These are phyloP conservation scores for Monosiga brevicollis DNA, from an alignment of 78 protist species.

Conservation along the genomic window DNA sequence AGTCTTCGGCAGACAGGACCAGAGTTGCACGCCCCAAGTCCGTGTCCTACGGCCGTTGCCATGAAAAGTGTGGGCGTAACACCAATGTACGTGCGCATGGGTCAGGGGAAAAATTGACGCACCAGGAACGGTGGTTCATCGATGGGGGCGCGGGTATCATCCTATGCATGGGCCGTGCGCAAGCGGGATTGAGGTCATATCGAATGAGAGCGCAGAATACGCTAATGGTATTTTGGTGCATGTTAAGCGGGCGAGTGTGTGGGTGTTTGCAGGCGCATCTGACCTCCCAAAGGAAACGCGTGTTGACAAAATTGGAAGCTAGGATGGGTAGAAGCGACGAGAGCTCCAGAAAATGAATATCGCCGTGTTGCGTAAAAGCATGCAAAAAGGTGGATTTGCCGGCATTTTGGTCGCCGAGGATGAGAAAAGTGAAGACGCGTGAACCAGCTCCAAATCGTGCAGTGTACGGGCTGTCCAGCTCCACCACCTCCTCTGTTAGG, in stretches of 20 bases:
- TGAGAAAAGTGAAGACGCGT: background rate
- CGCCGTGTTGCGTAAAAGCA: background rate
- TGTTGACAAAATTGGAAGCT: background rate
- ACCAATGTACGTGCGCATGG: background rate
- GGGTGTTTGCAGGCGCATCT: background rate
- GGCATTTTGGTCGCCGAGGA: background rate
- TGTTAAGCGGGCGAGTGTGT: background rate
- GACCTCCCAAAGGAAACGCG: background rate
- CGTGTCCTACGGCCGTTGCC: background rate
- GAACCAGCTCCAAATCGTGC: too few relatives aligned
- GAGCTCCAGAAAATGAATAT: background rate
- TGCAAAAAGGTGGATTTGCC: constrained; percentile 3
- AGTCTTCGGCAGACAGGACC: background rate
- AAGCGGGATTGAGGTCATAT: too few relatives aligned
- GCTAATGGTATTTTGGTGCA: background rate
- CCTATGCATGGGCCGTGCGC: too few relatives aligned
- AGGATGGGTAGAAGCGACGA: background rate
- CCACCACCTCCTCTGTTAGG: too few relatives aligned
- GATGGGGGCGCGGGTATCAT: too few relatives aligned
- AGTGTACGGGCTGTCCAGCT: too few relatives aligned
- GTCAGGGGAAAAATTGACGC: background rate
- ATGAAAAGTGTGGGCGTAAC: too few relatives aligned
- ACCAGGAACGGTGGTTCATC: background rate
- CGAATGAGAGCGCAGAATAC: too few relatives aligned
- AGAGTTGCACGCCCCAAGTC: background rate